Evolutionary conservation across 2,329 filamentous ascomycete genomes (phyloP), one percentile per base, ranked within the genome.

Genomic region (Scytalidium sp.): DNA sequence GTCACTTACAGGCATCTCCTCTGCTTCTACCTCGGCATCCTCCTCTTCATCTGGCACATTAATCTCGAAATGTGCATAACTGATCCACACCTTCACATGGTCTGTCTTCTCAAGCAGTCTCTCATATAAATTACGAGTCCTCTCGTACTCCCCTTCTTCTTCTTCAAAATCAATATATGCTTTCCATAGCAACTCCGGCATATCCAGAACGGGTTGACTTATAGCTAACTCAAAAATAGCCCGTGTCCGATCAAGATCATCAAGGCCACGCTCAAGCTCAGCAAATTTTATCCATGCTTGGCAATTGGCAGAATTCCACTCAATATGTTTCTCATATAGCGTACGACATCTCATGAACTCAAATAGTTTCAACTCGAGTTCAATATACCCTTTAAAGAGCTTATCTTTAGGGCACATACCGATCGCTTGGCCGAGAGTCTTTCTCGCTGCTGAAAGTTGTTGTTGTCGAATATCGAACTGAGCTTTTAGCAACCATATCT

Each of bases 51-150:
- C 91, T 41, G 91, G 90, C 0, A 96, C 85, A 67, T 94, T 93
- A 74, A 97, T 90, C 70, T 99, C 94, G 64, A 99, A 97, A 68
- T 95, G 89, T n/a, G 94, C 94, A 71, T 93, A 99, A 68, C 89
- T 93, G 69, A 94, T 96, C 94, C 94, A 99, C 52, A 99, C 94
- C 76, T 97, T 99, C 76, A 97, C 91, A 65, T 99, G 94, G 64
- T 94, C 87, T n/a, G 94, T 96, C 83, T 95, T 97, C 63, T 90
- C 78, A 41, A 99, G 79, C 11, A 99, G 79, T 7, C 93, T 83
- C 73, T 97, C 93, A 71, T 97, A 99, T 41, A 99, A 75, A 3
- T 75, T 74, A 44, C 94, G 80, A 3, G 91, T 90, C 44, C 85
- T 79, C 47, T 91, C 90, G 68, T 93, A 97, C 68, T 97, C 90